These are phyloP conservation scores for Porphyrellus cyaneotinctus DNA, from an alignment of 768 basidiomycete species.

Conservation along the genomic window DNA sequence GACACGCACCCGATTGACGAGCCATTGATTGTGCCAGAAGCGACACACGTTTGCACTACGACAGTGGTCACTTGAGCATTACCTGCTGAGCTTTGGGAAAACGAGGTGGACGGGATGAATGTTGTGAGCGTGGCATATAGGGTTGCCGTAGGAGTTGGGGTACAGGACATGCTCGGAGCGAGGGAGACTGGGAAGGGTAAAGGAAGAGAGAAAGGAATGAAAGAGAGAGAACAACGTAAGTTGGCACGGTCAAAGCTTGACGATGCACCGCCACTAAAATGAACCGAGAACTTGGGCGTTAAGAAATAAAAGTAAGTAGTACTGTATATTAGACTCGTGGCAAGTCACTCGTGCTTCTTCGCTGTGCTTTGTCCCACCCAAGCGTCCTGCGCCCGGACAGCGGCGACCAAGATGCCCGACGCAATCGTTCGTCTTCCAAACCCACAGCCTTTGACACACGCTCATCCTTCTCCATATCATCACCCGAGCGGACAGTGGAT, in stretches of 20 bases:
- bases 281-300: too few species aligned
- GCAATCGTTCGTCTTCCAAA: conserved; percentile 10
- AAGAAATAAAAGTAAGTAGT: too few species aligned
- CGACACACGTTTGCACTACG: conserved; percentile 30
- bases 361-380: conserved; percentile 1
- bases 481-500: conserved; percentile 22
- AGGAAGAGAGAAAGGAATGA: background rate
- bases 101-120: conserved; percentile 34
- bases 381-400: conserved; percentile 21
- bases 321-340: conserved; percentile 20
- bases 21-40: conserved; percentile 26
- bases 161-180: conserved; percentile 36
- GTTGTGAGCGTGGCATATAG: conserved; percentile 37
- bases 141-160: conserved; percentile 41
- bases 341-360: conserved; percentile 26
- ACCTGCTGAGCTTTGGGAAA: conserved; percentile 33
- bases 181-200: too few species aligned
- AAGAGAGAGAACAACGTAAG: background rate
- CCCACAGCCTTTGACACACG: background rate
- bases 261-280: background rate
- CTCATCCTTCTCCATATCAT: background rate
- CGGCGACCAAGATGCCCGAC: conserved; percentile 27
- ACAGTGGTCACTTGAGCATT: conserved; percentile 33
- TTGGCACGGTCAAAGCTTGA: background rate
- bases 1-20: conserved; percentile 29